Base-by-base conservation (phyloP, 169 alveolate species). In the Babesia ovata region DNA sequence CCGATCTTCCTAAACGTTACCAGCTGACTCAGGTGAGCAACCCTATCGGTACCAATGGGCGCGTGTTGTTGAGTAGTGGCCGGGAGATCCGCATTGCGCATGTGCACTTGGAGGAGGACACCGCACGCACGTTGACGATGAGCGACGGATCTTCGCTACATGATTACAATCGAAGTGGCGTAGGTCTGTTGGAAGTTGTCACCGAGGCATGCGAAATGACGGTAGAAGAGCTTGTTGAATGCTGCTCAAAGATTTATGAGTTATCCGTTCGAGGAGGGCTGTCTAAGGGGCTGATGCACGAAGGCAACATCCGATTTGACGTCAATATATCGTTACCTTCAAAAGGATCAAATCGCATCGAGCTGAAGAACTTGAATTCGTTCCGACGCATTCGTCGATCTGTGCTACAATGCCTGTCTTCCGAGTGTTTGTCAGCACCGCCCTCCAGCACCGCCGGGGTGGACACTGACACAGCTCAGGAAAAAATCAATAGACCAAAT, bases 1-100 rank as follows among this genome's bases (percentile, higher is more conserved):
- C 78, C 70, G 94, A 90, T 52, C 67, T 90, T n/a, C 94, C 94
- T 0, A 90, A 90, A 83, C 90, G 92, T 8, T 90, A 86, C 67
- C 94, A 90, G 56, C 58, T 90, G 52, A 86, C 94, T 26, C 92
- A 86, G 63, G 71, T 72, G 54, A 63, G 62, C 48, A 84, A 79
- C 62, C 94, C 94, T 4, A 61, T 90, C 16, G 92, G 92, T 19
- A 58, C 63, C n/a, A 71, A 90, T 53, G 94, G 94, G 16, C 63
- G 63, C 58, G 56, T 90, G 26, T 26, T 33, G 28, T 36, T 86
- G 14, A 50, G 70, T 48, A 79, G 78, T 48, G 85, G 86, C 33
- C 79, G 85, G 66, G 71, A 56, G 16, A 63, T 83, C 53, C 50
- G 36, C 42, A 49, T 90, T 28, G 63, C 53, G 50, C 85, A 87